Evolutionary conservation across 805 yeast species (phyloP), one percentile per base, ranked within the genome.

Genomic region (Wickerhamomyces mucosus): DNA sequence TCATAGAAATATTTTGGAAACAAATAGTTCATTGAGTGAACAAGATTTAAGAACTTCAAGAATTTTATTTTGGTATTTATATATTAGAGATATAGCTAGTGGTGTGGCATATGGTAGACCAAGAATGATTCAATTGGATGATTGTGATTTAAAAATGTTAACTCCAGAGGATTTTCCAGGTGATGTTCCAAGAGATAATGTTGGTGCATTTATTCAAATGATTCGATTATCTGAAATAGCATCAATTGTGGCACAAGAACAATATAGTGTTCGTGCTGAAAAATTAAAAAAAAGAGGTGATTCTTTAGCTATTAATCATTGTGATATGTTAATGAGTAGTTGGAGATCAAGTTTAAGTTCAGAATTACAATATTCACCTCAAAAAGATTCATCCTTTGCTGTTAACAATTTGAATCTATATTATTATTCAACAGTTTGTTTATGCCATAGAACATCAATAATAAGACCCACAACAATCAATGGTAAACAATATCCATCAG

Each of bases 21-120:
- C 44, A 45, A 21, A 55, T 60, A 15, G 52, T 48, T 18, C 54
- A 3, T 36, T 68, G 29, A 52, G 67, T 18, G 51, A 50, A 13
- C 49, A 63, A 15, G 64, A 69, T 29, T 45, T 55, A 17, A 69
- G 69, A 37, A 49, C 75, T 24, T 74, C 78, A 67, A 67, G 78
- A 41, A 60, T 86, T 26, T 62, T 79, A 11, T 82, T 86, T 84
- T 82, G 94, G 94, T 63, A 74, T 39, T 55, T 83, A 15, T 78
- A 76, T 50, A 70, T 73, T 36, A 75, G 82, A 43, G 94, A 82
- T 53, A 59, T 84, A 16, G 61, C 70, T 25, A 72, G 75, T 8
- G 75, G 86, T 3, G 67, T 78, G 31, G 83, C 86, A 0, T 75
- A 75, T 54, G 88, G 92, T 12, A 63, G 86, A 34, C 92, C 94